These are phyloP conservation scores for Sclerotinia minor DNA, from an alignment of 2,329 filamentous ascomycete species.

Conservation along the genomic window DNA sequence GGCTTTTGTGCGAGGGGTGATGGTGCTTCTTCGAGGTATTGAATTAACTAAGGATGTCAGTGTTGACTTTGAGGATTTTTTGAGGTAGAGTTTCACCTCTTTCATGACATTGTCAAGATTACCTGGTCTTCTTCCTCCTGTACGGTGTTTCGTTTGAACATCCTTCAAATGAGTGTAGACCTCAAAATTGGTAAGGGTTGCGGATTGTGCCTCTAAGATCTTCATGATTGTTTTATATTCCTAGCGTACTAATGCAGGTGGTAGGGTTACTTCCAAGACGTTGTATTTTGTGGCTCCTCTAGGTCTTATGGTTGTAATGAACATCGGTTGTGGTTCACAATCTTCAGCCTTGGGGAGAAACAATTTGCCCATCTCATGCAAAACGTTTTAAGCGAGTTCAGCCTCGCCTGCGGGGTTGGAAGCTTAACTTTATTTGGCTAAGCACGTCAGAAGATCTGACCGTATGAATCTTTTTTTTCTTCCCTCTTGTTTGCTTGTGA, in stretches of 20 bases:
- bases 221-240: slow-evolving; percentile 49
- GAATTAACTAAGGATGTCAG: slow-evolving; percentile 52
- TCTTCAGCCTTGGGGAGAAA: slow-evolving; percentile 27
- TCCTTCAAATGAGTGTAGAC: slow-evolving; percentile 66
- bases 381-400: slow-evolving; percentile 19
- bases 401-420: slow-evolving; percentile 20
- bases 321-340: slow-evolving; percentile 10
- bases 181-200: slow-evolving; percentile 71
- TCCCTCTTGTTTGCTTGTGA: slow-evolving; percentile 7
- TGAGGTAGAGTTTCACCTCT: slow-evolving; percentile 54
- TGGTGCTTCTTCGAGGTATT: slow-evolving; percentile 58
- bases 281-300: not conserved
- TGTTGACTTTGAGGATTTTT: not conserved
- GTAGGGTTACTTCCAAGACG: slow-evolving; percentile 3
- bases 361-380: slow-evolving; percentile 23
- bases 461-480: slow-evolving; percentile 16
- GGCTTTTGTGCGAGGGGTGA: slow-evolving; percentile 51
- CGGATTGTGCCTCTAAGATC: slow-evolving; percentile 70
- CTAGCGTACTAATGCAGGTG: not conserved
- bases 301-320: not conserved
- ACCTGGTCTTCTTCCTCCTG: slow-evolving; percentile 25
- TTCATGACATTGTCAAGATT: slow-evolving; percentile 52
- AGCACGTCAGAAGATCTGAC: slow-evolving; percentile 19
- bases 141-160: slow-evolving; percentile 45
- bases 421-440: slow-evolving; percentile 21